A percentile compares a stretch with the other conserved stretches of the same genome.
phyloP scores from a whole-genome alignment of 148 eudicot genomes.

The Chenopodium formosanum region DNA sequence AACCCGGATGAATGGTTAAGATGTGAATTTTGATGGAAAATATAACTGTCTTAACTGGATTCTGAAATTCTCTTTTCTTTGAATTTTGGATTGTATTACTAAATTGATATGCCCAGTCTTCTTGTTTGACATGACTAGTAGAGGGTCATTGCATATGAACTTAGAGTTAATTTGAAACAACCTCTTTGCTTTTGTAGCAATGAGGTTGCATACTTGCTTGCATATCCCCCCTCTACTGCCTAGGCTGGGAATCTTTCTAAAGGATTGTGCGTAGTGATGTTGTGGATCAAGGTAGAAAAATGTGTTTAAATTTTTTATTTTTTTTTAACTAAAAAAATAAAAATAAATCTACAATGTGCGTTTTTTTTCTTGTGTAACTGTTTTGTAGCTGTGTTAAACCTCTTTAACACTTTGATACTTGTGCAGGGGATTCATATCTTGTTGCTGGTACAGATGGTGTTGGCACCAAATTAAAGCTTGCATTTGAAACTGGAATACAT shows the following conservation, averaged over 20 bases:
- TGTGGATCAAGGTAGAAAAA: neutral
- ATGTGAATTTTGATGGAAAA: neutral
- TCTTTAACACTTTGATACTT: neutral
- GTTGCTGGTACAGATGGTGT: slow-evolving; percentile 99
- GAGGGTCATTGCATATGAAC: neutral
- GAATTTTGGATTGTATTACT: neutral
- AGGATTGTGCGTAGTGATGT: neutral
- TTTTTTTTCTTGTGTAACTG: neutral
- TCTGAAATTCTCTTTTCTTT: neutral
- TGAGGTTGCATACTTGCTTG: neutral
- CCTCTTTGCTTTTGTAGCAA: neutral
- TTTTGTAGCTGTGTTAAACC: neutral
- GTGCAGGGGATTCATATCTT: slow-evolving; percentile 83
- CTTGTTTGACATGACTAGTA: neutral
- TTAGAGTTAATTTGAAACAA: neutral
- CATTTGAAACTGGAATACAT: slow-evolving; percentile 92
- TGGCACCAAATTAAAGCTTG: slow-evolving; percentile 92
- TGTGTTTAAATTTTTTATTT: too few relatives aligned
- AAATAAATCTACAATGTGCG: too few relatives aligned
- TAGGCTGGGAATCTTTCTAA: neutral
- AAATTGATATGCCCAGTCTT: neutral
- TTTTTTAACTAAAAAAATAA: too few relatives aligned
- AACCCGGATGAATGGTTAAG: neutral
- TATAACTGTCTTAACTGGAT: neutral
- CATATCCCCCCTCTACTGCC: neutral